These are phyloP conservation scores for Yamadazyma jaroonii DNA, from an alignment of 1,139 yeast genomes.

Conservation along the genomic window DNA sequence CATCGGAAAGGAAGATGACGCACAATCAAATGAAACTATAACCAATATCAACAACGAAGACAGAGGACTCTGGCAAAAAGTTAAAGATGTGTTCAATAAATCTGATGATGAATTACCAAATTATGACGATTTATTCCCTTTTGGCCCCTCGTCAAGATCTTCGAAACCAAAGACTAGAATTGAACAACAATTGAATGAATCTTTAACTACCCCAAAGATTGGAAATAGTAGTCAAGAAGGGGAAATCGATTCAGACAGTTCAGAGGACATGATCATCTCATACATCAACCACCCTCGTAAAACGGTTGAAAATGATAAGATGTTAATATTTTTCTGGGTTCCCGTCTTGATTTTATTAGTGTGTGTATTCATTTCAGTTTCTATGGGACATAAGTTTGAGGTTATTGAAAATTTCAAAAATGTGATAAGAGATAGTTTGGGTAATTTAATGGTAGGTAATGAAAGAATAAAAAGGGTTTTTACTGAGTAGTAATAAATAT, in stretches of 20 bases:
- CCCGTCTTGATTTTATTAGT: constrained; percentile 59
- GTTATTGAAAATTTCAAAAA: constrained; percentile 43
- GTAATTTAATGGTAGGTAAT: constrained; percentile 65
- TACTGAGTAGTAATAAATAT: constrained; percentile 8
- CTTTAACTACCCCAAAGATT: constrained; percentile 5
- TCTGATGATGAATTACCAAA: constrained; percentile 57
- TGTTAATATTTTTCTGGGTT: constrained; percentile 87
- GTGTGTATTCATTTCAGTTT: constrained; percentile 49
- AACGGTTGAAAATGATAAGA: constrained; percentile 75
- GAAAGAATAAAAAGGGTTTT: constrained; percentile 64
- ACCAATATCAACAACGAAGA: constrained; percentile 15
- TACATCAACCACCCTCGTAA: constrained; percentile 59
- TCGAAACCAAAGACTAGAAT: constrained; percentile 32
- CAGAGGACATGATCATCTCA: constrained; percentile 52
- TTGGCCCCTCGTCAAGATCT: constrained; percentile 35
- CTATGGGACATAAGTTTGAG: constrained; percentile 49
- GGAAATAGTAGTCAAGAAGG: constrained; percentile 3
- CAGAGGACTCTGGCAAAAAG: constrained; percentile 52
- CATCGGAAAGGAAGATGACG: constrained; percentile 23
- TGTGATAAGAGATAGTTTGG: constrained; percentile 50
- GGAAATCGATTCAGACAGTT: constrained; percentile 37
- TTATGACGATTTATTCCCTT: constrained; percentile 82
- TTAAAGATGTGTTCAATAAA: constrained; percentile 54
- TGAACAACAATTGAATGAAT: constrained; percentile 31
- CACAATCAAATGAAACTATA: constrained; percentile 32